phyloP scores from a whole-genome alignment of 2,329 filamentous ascomycete species.

The Ascomycota sp. region DNA sequence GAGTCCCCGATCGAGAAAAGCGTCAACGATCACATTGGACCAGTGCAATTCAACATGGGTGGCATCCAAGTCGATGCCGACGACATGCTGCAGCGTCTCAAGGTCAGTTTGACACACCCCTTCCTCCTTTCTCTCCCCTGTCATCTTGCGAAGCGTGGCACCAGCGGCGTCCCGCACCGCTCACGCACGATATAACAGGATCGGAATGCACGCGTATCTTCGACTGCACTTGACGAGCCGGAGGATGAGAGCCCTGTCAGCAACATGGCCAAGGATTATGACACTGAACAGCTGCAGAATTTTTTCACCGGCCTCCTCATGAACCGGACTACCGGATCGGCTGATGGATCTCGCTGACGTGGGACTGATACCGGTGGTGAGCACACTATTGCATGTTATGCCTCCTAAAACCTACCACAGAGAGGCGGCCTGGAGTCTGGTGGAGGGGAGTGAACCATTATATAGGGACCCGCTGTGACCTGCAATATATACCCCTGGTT shows the following conservation, averaged over 20 bases:
- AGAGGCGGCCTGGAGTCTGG: no score
- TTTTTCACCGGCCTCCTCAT: constrained; percentile 37
- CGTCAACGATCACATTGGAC: constrained; percentile 67
- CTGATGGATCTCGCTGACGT: constrained; percentile 5
- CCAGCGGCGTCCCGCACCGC: neutral
- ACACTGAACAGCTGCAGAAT: constrained; percentile 36
- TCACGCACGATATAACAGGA: constrained; percentile 20
- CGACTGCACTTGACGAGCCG: constrained; percentile 21
- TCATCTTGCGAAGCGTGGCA: no score
- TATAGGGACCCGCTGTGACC: constrained; percentile 4
- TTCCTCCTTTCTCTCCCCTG: no score
- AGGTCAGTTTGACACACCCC: constrained; percentile 29
- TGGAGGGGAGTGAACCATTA: neutral
- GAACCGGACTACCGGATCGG: constrained; percentile 24
- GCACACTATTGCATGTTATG: no score
- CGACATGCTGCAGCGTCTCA: constrained; percentile 73
- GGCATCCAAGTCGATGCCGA: constrained; percentile 92
- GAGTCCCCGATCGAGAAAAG: constrained; percentile 22
- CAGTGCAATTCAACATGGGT: constrained; percentile 95
- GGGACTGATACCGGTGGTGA: no score
- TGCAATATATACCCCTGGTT: constrained; percentile 22
- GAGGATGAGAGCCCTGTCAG: constrained; percentile 16
- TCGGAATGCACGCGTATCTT: constrained; percentile 30
- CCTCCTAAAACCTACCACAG: no score
- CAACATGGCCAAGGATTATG: constrained; percentile 21